Percentiles rank a stretch among this genome's conserved stretches.
Conservation (phyloP, 495 filamentous ascomycete species). For the Aspergillus baeticus region DNA sequence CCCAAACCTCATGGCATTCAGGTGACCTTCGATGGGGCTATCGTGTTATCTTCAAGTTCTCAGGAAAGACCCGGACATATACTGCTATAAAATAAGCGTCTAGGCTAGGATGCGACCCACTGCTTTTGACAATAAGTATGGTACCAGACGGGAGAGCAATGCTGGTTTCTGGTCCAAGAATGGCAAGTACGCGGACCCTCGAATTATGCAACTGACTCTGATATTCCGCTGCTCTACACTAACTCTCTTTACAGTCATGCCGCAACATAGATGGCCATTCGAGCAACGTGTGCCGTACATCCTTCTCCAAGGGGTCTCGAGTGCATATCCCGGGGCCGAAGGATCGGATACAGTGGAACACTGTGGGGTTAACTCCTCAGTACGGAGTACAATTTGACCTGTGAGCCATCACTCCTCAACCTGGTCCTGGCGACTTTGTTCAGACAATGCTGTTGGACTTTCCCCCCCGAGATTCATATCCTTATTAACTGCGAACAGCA, state of each 20-base stretch:
- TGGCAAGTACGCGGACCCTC: not conserved
- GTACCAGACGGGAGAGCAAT: not conserved
- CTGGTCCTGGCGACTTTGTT: not conserved
- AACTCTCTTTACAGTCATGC: not conserved
- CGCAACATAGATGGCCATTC: not conserved
- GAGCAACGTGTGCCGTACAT: too few relatives aligned
- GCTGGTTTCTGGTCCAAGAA: not conserved
- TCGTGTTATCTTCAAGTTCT: not conserved
- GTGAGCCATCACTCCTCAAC: slow-evolving; percentile 33
- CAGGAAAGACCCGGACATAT: not conserved
- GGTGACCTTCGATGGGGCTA: not conserved
- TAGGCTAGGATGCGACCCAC: not conserved
- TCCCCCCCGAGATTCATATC: not conserved
- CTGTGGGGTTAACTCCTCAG: not conserved
- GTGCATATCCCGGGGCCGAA: not conserved
- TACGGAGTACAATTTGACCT: slow-evolving; percentile 86
- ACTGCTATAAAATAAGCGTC: not conserved
- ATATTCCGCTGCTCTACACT: not conserved
- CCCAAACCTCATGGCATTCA: not conserved
- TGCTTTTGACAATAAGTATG: too few relatives aligned
- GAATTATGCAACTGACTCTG: too few relatives aligned
- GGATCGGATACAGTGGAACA: not conserved
- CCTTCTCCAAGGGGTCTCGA: too few relatives aligned
- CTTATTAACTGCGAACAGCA: slow-evolving; percentile 29
- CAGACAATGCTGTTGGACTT: not conserved